Evolutionary conservation across 768 basidiomycete genomes (phyloP).

Genomic region (Suillus sp.): DNA sequence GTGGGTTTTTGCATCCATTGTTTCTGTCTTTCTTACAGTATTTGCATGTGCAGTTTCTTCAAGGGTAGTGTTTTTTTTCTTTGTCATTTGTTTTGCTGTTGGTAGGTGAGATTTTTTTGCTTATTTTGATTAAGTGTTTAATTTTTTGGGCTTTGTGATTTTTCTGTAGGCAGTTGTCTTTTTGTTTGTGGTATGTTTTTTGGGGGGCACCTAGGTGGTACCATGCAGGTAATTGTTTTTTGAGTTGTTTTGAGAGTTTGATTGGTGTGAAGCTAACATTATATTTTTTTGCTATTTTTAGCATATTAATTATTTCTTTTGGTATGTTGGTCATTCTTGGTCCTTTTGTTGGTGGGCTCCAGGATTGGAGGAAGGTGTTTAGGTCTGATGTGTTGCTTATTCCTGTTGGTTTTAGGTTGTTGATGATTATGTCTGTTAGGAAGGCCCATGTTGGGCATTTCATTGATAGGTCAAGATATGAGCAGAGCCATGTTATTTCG

Average conservation of each 20-base stretch:
- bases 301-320: slow-evolving; percentile 1
- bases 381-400: neutral
- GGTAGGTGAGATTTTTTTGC: neutral
- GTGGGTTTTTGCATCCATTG: neutral
- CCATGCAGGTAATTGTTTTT: slow-evolving; percentile 16
- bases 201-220: slow-evolving; percentile 11
- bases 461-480: no score
- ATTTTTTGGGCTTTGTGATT: slow-evolving; percentile 8
- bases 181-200: neutral
- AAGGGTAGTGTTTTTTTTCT: no score
- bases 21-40: slow-evolving; percentile 6
- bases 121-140: neutral
- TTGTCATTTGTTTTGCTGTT: neutral
- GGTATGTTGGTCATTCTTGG: neutral
- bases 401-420: neutral
- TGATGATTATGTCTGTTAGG: no score
- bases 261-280: slow-evolving; percentile 4
- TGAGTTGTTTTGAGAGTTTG: neutral
- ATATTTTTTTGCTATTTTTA: slow-evolving; percentile 14
- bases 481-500: no score
- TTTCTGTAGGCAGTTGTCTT: slow-evolving; percentile 10
- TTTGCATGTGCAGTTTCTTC: slow-evolving; percentile 4
- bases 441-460: no score
- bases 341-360: neutral
- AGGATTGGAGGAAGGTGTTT: slow-evolving; percentile 18